Evolutionary conservation across 2,329 filamentous ascomycete genomes (phyloP), one percentile per base, ranked within the genome.

Genomic region (Hymenoscyphus infarciens): DNA sequence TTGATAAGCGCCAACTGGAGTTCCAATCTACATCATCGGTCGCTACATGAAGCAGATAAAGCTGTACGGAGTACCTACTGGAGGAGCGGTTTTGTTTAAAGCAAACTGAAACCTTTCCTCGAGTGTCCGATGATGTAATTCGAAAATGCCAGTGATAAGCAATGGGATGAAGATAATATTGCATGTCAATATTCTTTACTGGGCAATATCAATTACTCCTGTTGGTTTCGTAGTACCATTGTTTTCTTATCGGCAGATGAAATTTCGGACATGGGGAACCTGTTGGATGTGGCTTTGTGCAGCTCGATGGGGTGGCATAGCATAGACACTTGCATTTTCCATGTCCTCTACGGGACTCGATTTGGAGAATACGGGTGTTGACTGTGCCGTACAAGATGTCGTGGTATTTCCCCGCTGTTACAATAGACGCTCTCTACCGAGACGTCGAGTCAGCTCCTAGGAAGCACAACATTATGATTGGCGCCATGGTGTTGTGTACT

Each of bases 251-350:
- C 42, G 42, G 42, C 42, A 49, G 42, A 19, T 49, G 42, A 8
- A 6, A 49, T 10, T 49, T 49, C 19, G n/a, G 29, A 25, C 25
- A 10, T 31, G 42, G 57, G 57, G 39, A 42, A 22, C 57, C 31
- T 29, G 42, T 33, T 29, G 57, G 35, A 25, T 29, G 38, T n/a
- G 38, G 38, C 39, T 29, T 49, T 59, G 39, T 49, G 42, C 42
- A 49, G 42, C 38, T 49, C 16, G 27, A 39, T 25, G 57, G 39
- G 39, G 57, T 59, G 57, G 57, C 57, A 59, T 59, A 16, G 57
- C 39, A 59, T 8, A 6, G 16, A 19, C 27, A 27, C 54, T 56
- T 19, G 6, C 27, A 33, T 35, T 22, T 33, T 15, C 29, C 16
- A 3, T 35, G 29, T 35, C 54, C 19, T 56, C 53, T 31, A n/a